Conservation (phyloP, 1,139 yeast genomes). For the Yamadazyma buinensis region DNA sequence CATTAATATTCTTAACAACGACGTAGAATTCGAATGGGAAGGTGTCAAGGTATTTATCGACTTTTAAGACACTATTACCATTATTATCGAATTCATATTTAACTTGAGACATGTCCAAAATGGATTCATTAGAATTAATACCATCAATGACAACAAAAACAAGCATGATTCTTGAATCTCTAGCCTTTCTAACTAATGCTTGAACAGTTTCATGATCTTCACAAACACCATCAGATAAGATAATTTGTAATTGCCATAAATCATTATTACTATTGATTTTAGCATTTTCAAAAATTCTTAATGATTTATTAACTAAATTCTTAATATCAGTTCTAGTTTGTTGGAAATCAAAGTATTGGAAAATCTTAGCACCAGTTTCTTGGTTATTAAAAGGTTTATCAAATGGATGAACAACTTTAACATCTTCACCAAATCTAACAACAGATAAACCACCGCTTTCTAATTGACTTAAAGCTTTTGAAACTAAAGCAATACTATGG, state of each 20-base stretch:
- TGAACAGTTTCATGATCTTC: slow-evolving; percentile 86
- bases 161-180: slow-evolving; percentile 90
- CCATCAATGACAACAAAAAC: slow-evolving; percentile 96
- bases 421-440: slow-evolving; percentile 84
- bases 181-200: slow-evolving; percentile 82
- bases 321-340: slow-evolving; percentile 84
- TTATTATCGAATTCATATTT: slow-evolving; percentile 62
- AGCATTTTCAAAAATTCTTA: slow-evolving; percentile 72
- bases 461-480: slow-evolving; percentile 88
- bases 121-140: slow-evolving; percentile 76
- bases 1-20: slow-evolving; percentile 83
- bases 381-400: slow-evolving; percentile 73
- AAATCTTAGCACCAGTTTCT: slow-evolving; percentile 78
- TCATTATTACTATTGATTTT: slow-evolving; percentile 54
- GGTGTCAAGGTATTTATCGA: slow-evolving; percentile 81
- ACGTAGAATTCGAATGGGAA: slow-evolving; percentile 98
- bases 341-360: slow-evolving; percentile 89
- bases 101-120: slow-evolving; percentile 93
- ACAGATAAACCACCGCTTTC: slow-evolving; percentile 93
- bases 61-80: slow-evolving; percentile 74
- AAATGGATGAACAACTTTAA: slow-evolving; percentile 85
- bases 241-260: slow-evolving; percentile 90
- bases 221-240: slow-evolving; percentile 94
- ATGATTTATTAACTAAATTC: slow-evolving; percentile 66
- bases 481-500: slow-evolving; percentile 90